These are phyloP conservation scores for Hypoxylon sp. DNA, from an alignment of 2,329 filamentous ascomycete genomes.

Conservation along the genomic window DNA sequence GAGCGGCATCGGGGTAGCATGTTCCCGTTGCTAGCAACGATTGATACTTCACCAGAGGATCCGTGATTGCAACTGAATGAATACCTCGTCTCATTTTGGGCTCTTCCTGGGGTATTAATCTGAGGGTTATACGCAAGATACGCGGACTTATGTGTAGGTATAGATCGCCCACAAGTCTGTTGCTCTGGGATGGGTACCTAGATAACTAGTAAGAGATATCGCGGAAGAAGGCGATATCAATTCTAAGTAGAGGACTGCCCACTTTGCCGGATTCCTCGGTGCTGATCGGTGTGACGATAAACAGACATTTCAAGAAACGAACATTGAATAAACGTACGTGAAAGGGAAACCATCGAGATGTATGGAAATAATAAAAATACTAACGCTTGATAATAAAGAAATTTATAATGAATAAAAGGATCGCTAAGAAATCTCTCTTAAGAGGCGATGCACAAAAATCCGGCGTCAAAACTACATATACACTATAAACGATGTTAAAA, in stretches of 20 bases:
- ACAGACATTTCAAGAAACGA: conserved; percentile 18
- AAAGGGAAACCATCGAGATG: background rate
- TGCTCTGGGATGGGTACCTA: background rate
- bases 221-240: background rate
- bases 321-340: background rate
- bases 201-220: background rate
- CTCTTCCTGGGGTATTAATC: background rate
- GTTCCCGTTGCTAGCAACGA: conserved; percentile 76
- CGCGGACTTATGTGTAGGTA: conserved; percentile 1
- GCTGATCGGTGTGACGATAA: conserved; percentile 1
- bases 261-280: background rate
- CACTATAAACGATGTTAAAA: background rate
- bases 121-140: background rate
- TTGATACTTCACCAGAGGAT: conserved; percentile 83
- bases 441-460: background rate
- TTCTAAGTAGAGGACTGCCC: background rate
- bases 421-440: background rate
- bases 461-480: background rate
- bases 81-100: conserved; percentile 54
- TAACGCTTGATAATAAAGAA: background rate
- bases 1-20: conserved; percentile 78
- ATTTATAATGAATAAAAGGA: background rate
- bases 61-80: conserved; percentile 72
- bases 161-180: background rate
- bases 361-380: conserved; percentile 5